Conservation (phyloP, 2,329 filamentous ascomycete species). For the Amylocarpus encephaloides region DNA sequence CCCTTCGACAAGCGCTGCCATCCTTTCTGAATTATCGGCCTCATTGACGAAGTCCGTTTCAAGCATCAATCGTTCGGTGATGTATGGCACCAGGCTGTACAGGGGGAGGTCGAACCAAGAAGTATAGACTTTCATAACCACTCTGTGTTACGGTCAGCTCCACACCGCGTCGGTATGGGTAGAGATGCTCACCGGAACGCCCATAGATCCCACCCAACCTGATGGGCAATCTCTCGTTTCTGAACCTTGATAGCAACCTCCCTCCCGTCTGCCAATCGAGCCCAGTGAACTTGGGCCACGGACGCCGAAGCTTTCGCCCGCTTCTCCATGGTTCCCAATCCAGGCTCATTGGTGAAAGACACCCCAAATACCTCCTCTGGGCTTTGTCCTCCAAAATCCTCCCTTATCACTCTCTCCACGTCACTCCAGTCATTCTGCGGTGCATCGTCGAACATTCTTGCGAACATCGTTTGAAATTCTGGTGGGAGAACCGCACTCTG, state of each 20-base stretch:
- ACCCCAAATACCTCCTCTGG: constrained; percentile 91
- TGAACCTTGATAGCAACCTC: constrained; percentile 96
- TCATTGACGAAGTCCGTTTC: constrained; percentile 96
- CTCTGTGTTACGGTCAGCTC: constrained; percentile 39
- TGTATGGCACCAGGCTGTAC: constrained; percentile 85
- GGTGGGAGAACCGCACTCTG: constrained; percentile 89
- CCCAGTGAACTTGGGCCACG: constrained; percentile 97
- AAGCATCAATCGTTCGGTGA: constrained; percentile 81
- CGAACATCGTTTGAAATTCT: constrained; percentile 94
- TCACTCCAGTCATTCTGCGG: constrained; percentile 86
- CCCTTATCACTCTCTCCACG: constrained; percentile 74
- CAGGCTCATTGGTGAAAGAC: constrained; percentile 63
- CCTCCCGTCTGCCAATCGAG: constrained; percentile 72
- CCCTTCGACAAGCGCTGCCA: constrained; percentile 67
- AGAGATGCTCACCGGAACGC: constrained; percentile 13
- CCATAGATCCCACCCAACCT: constrained; percentile 94
- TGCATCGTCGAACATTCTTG: constrained; percentile 95
- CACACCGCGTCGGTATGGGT: background rate
- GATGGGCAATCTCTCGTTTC: constrained; percentile 85
- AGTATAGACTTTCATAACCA: constrained; percentile 76
- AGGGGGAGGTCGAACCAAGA: constrained; percentile 90
- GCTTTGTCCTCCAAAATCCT: constrained; percentile 72
- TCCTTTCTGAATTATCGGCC: constrained; percentile 77
- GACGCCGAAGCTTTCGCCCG: constrained; percentile 68
- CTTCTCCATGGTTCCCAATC: constrained; percentile 62